phyloP scores from a whole-genome alignment of 2,329 filamentous ascomycete genomes.

The Alternaria gaisen region DNA sequence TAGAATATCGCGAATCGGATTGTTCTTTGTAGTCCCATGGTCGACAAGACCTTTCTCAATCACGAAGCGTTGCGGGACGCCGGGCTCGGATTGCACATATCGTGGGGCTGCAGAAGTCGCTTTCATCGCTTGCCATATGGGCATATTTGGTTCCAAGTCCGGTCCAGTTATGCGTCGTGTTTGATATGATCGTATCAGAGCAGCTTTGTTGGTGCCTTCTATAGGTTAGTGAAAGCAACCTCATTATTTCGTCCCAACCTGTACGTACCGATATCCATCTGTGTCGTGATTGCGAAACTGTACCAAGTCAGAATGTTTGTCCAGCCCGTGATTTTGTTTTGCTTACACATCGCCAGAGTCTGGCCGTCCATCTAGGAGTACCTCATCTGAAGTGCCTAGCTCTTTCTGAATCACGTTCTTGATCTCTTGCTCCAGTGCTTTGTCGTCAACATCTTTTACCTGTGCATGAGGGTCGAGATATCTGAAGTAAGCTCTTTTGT shows the following conservation, averaged over 20 bases:
- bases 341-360: slow-evolving; percentile 45
- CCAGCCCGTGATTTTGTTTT: neutral
- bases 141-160: slow-evolving; percentile 37
- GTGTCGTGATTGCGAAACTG: slow-evolving; percentile 42
- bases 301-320: slow-evolving; percentile 10
- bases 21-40: slow-evolving; percentile 44
- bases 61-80: slow-evolving; percentile 27
- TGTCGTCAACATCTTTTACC: slow-evolving; percentile 16
- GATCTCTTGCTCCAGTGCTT: slow-evolving; percentile 32
- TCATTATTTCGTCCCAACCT: neutral
- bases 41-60: slow-evolving; percentile 44
- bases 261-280: slow-evolving; percentile 36
- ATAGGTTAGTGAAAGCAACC: neutral
- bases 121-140: slow-evolving; percentile 39
- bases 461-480: slow-evolving; percentile 33
- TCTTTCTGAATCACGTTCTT: slow-evolving; percentile 31
- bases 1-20: slow-evolving; percentile 41
- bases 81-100: slow-evolving; percentile 29
- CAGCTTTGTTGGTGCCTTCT: slow-evolving; percentile 34
- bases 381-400: slow-evolving; percentile 27
- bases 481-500: slow-evolving; percentile 39
- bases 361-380: slow-evolving; percentile 34
- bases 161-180: slow-evolving; percentile 43
- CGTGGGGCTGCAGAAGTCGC: slow-evolving; percentile 36
- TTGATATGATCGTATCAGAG: slow-evolving; percentile 42